Evolutionary conservation across 352 stramenopile species (phyloP), one percentile per base, ranked within the genome.

Genomic region (Blastocystis sp.): DNA sequence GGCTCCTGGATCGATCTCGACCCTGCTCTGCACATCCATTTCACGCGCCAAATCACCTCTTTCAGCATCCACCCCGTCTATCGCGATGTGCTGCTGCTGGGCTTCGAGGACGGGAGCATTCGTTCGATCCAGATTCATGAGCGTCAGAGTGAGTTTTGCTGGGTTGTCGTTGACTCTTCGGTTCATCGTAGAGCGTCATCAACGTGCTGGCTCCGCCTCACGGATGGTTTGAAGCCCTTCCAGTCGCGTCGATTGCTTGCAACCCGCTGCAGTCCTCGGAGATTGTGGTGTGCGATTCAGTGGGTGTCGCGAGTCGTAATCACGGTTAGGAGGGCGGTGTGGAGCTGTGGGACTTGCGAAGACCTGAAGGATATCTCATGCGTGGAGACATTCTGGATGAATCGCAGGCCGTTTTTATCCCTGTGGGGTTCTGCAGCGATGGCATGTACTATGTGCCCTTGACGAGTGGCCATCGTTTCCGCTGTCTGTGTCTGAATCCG

Each of bases 61-160:
- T 43, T 84, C 29, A 68, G 26, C 18, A 37, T 20, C 2, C 45
- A 84, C 47, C 11, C 15, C 3, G 26, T 56, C 23, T 64, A 54
- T 13, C n/a, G 34, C 55, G 73, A 84, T 37, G 50, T 84, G 13
- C 15, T 84, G 34, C 11, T 84, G 37, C n/a, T 68, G 5, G 73
- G 73, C 9, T 84, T 53, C 18, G 47, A 66, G n/a, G 50, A 84
- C 55, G 73, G 73, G 23, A 84, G 73, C 53, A 11, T 68, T 11
- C 54, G n/a, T 69, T 20, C 26, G 6, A 43, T 73, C 20, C 7
- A 45, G 29, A 26, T 73, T 15, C 11, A 50, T 0, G 62, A 73
- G 26, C 50, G 50, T n/a, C 13, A 59, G 11, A n/a, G 50, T n/a
- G 11, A n/a, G 11, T 59, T 59, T 13, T n/a, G 20, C 11, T 59